Evolutionary conservation across 2,329 filamentous ascomycete genomes (phyloP), one percentile per base, ranked within the genome.

Genomic region (Acrodontium crateriforme): DNA sequence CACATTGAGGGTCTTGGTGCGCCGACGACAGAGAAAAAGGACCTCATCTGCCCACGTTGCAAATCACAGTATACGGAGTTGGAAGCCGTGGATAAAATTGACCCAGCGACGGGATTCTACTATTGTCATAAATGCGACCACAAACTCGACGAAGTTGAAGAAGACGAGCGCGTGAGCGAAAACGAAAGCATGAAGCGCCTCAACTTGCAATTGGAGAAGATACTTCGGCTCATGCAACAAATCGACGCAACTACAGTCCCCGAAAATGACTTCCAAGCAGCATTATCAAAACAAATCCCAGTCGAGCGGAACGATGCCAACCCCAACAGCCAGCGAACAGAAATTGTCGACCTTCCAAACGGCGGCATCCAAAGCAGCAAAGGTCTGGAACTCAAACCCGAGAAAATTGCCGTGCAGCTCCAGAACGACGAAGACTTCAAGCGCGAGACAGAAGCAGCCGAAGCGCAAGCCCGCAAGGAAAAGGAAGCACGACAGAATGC

Each of bases 1-100:
- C 74, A 78, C 30, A 83, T 95, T 34, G 85, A 94, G 56, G 75
- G 77, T 10, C 76, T 82, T 32, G 80, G 81, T 10, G 74, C 81
- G 11, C 77, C 82, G 1, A 78, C 77, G 7, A 54, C 55, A 31
- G 87, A 95, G 55, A 79, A 83, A 53, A 94, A 94, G 54, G 89
- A 95, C 50, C 91, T 85, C 46, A 76, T 78, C 34, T 98, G 89
- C 56, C 62, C 68, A 17, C 69, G 73, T 31, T 98, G 89, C 60
- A 74, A 76, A 40, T 69, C 79, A 2, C 79, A 92, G 51, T 98
- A 81, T 70, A 92, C 85, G 3, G 71, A 78, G 39, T 73, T 95
- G 55, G 85, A 95, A 41, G 85, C 91, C 1, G 60, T 95, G 28
- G 83, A 92, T 55, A 74, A 70, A 34, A 65, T 74, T 21, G 74